Percentiles rank a stretch among this genome's conserved stretches.
phyloP scores from a whole-genome alignment of 2,329 filamentous ascomycete species.

The Hymenoscyphus fructigenus region DNA sequence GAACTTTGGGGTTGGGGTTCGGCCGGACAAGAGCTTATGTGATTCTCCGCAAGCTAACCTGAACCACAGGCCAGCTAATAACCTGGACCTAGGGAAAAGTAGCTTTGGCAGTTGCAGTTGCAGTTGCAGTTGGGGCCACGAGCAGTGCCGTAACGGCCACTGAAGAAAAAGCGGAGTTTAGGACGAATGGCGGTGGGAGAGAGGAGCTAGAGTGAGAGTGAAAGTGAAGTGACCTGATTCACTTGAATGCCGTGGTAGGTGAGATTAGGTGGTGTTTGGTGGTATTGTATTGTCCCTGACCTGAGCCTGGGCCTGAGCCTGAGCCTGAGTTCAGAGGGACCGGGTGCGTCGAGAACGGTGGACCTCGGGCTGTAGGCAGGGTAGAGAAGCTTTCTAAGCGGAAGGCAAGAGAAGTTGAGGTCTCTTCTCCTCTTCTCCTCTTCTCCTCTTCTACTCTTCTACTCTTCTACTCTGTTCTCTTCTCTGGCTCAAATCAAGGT shows the following conservation, averaged over 20 bases:
- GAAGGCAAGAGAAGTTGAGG: background rate
- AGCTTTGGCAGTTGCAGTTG: background rate
- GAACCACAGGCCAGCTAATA: background rate
- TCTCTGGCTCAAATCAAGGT: background rate
- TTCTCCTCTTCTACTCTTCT: background rate
- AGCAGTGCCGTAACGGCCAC: too few species aligned
- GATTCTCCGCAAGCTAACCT: background rate
- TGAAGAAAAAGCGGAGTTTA: too few species aligned
- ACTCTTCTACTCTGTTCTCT: background rate
- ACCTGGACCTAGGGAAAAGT: background rate
- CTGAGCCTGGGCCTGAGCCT: background rate
- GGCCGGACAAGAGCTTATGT: slow-evolving; percentile 2
- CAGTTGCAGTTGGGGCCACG: too few species aligned
- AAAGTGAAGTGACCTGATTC: too few species aligned
- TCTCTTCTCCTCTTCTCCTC: background rate
- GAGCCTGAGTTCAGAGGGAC: background rate
- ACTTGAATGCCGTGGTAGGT: background rate
- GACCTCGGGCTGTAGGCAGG: too few species aligned
- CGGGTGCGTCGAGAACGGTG: background rate
- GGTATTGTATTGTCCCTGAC: background rate
- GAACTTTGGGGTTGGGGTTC: background rate
- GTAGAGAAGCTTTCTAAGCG: background rate
- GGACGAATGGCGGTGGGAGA: too few species aligned
- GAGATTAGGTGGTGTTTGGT: background rate
- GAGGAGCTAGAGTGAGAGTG: too few species aligned